These are phyloP conservation scores for Pseudogymnoascus sp. DNA, from an alignment of 2,329 filamentous ascomycete genomes.

Conservation along the genomic window DNA sequence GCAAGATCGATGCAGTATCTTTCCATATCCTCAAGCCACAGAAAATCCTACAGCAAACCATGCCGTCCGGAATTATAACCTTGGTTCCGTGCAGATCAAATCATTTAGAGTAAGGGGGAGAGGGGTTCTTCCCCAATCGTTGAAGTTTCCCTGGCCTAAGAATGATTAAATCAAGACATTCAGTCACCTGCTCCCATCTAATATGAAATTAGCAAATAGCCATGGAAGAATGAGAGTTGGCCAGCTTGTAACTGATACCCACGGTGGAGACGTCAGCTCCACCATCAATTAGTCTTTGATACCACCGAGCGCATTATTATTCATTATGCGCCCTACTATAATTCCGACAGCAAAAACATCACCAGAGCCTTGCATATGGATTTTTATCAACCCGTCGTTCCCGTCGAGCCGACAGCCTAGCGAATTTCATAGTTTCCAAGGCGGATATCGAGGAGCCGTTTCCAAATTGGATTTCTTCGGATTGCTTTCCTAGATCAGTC, in stretches of 20 bases:
- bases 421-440: neutral
- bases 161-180: neutral
- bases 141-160: neutral
- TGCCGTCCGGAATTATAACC: neutral
- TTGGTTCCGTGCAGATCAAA: neutral
- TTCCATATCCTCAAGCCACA: neutral
- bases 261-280: neutral
- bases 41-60: neutral
- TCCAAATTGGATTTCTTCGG: neutral
- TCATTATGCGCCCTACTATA: conserved; percentile 5
- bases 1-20: neutral
- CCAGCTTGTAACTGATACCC: neutral
- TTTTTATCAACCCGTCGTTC: neutral
- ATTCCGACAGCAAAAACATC: neutral
- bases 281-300: neutral
- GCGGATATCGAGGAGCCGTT: neutral
- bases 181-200: neutral
- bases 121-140: neutral
- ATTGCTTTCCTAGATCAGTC: neutral
- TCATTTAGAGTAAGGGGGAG: neutral
- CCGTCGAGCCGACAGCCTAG: neutral
- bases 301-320: neutral
- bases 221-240: neutral
- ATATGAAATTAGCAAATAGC: neutral
- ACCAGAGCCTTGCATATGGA: neutral